Conservation (phyloP, 2,329 filamentous ascomycete species). For the Triangularia setosa region DNA sequence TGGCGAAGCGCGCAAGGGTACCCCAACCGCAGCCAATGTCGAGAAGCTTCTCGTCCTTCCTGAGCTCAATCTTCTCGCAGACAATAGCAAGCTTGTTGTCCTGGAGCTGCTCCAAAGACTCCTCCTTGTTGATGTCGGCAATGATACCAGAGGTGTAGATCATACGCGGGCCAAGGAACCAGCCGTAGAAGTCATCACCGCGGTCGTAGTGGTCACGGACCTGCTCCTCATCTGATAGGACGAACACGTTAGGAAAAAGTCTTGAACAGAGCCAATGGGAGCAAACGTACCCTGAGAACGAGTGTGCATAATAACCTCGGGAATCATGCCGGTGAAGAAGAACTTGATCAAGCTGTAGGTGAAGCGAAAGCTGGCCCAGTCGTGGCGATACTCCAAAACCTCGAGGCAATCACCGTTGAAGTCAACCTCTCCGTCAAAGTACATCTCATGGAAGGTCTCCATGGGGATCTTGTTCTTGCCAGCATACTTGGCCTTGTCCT, state of each 20-base stretch:
- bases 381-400: slow-evolving; percentile 87
- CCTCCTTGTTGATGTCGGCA: slow-evolving; percentile 79
- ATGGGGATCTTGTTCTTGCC: slow-evolving; percentile 80
- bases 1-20: slow-evolving; percentile 89
- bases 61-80: slow-evolving; percentile 88
- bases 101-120: slow-evolving; percentile 89
- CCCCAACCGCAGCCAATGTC: slow-evolving; percentile 99
- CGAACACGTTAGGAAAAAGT: background rate
- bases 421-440: slow-evolving; percentile 90
- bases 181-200: slow-evolving; percentile 96
- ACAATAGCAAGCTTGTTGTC: slow-evolving; percentile 96
- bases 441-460: slow-evolving; percentile 96
- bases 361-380: slow-evolving; percentile 95
- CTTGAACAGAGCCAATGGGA: background rate
- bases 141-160: slow-evolving; percentile 97
- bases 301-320: slow-evolving; percentile 89
- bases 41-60: slow-evolving; percentile 76
- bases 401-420: slow-evolving; percentile 93
- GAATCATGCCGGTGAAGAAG: slow-evolving; percentile 82
- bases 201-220: slow-evolving; percentile 97
- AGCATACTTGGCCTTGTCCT: slow-evolving; percentile 62
- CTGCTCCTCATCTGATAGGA: slow-evolving; percentile 81
- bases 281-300: slow-evolving; percentile 67
- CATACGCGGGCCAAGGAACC: slow-evolving; percentile 98
- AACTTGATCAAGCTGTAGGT: slow-evolving; percentile 81